Conservation (phyloP, 2,329 filamentous ascomycete species). For the Paramyrothecium roridum region DNA sequence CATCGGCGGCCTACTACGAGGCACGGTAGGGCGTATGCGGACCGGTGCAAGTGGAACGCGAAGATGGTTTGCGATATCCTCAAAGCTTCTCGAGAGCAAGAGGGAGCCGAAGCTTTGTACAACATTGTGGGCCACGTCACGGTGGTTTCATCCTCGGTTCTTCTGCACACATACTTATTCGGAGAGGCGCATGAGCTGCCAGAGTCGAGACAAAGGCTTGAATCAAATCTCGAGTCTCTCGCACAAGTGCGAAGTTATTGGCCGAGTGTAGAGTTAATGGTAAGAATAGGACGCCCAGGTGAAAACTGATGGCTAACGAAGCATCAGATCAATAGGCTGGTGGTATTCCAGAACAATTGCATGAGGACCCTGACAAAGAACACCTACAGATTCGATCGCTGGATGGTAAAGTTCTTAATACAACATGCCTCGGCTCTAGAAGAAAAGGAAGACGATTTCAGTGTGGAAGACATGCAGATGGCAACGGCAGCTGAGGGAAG, state of each 20-base stretch:
- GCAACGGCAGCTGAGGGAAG: not conserved
- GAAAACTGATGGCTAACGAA: slow-evolving; percentile 1
- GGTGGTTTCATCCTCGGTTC: slow-evolving; percentile 28
- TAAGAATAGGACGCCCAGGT: slow-evolving; percentile 5
- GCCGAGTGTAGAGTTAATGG: slow-evolving; percentile 30
- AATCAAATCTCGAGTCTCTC: slow-evolving; percentile 26
- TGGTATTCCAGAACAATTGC: slow-evolving; percentile 28
- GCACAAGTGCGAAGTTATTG: slow-evolving; percentile 27
- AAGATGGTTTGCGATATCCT: slow-evolving; percentile 24
- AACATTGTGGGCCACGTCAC: slow-evolving; percentile 31
- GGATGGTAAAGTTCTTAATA: slow-evolving; percentile 42
- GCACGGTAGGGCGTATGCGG: slow-evolving; percentile 24
- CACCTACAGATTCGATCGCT: slow-evolving; percentile 40
- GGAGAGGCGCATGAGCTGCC: slow-evolving; percentile 25
- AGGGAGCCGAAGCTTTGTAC: slow-evolving; percentile 23
- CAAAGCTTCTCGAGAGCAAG: slow-evolving; percentile 16
- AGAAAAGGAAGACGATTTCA: slow-evolving; percentile 24
- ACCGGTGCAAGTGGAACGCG: slow-evolving; percentile 25
- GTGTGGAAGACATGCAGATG: slow-evolving; percentile 2
- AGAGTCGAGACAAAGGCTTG: slow-evolving; percentile 16
- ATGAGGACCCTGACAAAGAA: slow-evolving; percentile 19
- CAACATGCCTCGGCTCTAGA: slow-evolving; percentile 26
- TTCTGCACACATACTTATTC: slow-evolving; percentile 29
- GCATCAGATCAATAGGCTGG: slow-evolving; percentile 24
- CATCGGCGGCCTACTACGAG: slow-evolving; percentile 19